phyloP scores from a whole-genome alignment of 345 rosid genomes.

The Melaleuca quinquenervia region DNA sequence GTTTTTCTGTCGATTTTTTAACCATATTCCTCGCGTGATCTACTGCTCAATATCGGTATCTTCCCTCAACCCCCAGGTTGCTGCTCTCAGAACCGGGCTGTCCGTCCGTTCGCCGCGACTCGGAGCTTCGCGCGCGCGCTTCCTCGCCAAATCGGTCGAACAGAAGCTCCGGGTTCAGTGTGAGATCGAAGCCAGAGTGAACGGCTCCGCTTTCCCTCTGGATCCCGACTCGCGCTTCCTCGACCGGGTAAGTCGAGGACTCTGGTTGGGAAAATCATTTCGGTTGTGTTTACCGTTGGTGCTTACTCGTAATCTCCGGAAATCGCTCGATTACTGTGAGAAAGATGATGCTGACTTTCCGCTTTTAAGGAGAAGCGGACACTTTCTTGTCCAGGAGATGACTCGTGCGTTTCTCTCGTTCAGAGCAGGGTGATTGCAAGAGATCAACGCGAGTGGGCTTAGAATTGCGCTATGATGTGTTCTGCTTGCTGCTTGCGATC shows the following conservation, averaged over 20 bases:
- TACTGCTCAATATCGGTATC: no score
- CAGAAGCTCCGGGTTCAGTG: conserved; percentile 26
- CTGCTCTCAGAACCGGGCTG: background rate
- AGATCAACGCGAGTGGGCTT: background rate
- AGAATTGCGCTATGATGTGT: background rate
- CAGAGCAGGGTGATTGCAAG: background rate
- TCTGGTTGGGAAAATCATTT: background rate
- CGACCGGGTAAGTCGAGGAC: conserved; percentile 41
- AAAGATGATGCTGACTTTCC: background rate
- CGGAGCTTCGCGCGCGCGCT: conserved; percentile 12
- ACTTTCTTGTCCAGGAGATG: background rate
- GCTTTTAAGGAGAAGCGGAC: background rate
- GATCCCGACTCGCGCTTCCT: conserved; percentile 67
- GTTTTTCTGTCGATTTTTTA: no score
- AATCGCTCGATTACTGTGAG: background rate
- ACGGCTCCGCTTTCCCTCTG: conserved; percentile 31
- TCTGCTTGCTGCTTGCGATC: background rate
- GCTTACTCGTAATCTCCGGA: background rate
- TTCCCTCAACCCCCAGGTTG: background rate
- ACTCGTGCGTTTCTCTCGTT: background rate
- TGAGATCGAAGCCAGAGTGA: conserved; percentile 44
- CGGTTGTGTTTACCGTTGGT: background rate
- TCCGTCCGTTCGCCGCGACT: background rate
- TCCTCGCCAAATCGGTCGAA: conserved; percentile 11
- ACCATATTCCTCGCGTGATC: no score